phyloP scores from a whole-genome alignment of 257 asterid genomes.

The Petrea volubilis region DNA sequence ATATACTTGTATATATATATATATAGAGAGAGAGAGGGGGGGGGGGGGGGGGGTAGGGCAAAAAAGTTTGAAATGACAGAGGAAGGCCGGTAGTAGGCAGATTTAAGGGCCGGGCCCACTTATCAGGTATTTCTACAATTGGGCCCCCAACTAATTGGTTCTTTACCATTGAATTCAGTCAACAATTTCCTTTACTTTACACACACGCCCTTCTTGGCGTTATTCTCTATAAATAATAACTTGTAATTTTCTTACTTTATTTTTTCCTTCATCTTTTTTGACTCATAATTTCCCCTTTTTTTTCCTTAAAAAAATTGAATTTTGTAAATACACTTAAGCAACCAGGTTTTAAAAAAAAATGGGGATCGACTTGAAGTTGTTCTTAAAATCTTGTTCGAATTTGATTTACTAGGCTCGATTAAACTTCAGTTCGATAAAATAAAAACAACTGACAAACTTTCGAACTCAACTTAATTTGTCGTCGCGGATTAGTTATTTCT shows the following conservation, averaged over 20 bases:
- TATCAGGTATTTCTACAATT: constrained; percentile 22
- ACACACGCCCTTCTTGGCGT: background rate
- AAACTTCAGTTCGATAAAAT: too few relatives aligned
- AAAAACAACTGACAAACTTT: too few relatives aligned
- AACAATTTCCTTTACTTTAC: constrained; percentile 31
- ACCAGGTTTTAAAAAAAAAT: too few relatives aligned
- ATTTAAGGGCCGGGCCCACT: constrained; percentile 40
- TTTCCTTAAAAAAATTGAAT: too few relatives aligned
- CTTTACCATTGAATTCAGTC: constrained; percentile 15
- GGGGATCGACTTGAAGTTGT: too few relatives aligned
- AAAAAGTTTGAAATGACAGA: constrained; percentile 38
- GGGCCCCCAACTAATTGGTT: constrained; percentile 39
- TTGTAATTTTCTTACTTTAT: background rate
- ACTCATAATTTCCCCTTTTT: background rate
- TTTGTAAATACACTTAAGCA: too few relatives aligned
- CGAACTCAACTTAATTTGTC: too few relatives aligned
- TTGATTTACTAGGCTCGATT: too few relatives aligned
- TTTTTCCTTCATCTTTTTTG: background rate
- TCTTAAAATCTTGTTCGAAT: too few relatives aligned
- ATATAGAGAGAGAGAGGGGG: too few relatives aligned
- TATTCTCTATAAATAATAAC: too few relatives aligned
- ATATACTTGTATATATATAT: background rate
- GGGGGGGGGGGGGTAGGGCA: background rate
- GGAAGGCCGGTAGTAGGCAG: constrained; percentile 38
- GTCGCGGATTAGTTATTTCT: too few relatives aligned